Conservation (phyloP, 2,329 filamentous ascomycete species). For the Fusarium compactum region DNA sequence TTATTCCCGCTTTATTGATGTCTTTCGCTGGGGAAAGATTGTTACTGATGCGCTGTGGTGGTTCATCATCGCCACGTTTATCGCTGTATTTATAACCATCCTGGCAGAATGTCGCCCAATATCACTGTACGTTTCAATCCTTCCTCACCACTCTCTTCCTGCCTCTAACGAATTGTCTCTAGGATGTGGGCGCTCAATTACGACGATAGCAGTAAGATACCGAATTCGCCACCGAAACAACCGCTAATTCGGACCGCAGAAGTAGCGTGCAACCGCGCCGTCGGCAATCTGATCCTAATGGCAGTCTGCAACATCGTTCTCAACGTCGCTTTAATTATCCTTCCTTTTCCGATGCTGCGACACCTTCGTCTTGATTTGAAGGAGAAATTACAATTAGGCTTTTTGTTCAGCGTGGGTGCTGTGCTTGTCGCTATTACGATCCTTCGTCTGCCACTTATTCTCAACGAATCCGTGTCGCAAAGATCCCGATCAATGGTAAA, state of each 20-base stretch:
- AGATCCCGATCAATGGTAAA: conserved; percentile 48
- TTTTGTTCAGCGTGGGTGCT: conserved; percentile 48
- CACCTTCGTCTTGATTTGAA: conserved; percentile 34
- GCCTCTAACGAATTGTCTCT: not conserved
- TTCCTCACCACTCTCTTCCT: rapidly evolving
- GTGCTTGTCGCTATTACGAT: conserved; percentile 49
- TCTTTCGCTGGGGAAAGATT: conserved; percentile 41
- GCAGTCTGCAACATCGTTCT: conserved; percentile 49
- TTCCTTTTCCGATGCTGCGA: conserved; percentile 49
- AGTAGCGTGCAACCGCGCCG: conserved; percentile 41
- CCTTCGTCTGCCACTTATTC: conserved; percentile 48
- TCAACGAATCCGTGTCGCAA: conserved; percentile 48
- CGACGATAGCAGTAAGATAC: conserved; percentile 22
- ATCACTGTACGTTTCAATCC: conserved; percentile 32
- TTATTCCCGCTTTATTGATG: conserved; percentile 49
- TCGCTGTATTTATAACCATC: conserved; percentile 46
- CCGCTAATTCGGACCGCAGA: conserved; percentile 17
- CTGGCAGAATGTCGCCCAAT: conserved; percentile 48
- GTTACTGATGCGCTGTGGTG: conserved; percentile 42
- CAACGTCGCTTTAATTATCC: conserved; percentile 48
- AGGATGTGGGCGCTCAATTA: conserved; percentile 38
- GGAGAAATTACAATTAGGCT: conserved; percentile 38
- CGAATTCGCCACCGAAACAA: not conserved
- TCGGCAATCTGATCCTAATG: conserved; percentile 49
- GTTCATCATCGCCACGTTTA: conserved; percentile 47